These are phyloP conservation scores for Trifolium dubium DNA, from an alignment of 306 rosid genomes.

Conservation along the genomic window DNA sequence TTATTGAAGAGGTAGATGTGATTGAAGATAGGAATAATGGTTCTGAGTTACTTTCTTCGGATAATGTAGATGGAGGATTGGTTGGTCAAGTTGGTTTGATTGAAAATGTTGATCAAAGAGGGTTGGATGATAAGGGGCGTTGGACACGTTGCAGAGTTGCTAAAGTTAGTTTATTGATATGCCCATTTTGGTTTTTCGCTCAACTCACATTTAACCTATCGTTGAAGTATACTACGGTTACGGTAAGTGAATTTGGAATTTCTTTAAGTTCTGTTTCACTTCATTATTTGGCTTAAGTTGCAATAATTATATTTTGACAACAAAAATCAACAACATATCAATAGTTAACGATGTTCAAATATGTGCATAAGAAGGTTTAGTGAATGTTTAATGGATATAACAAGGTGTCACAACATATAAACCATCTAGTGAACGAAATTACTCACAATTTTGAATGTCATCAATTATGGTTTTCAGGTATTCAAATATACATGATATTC, in stretches of 20 bases:
- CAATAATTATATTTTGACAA: background rate
- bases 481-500: background rate
- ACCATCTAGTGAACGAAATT: background rate
- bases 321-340: background rate
- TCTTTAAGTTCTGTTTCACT: slow-evolving; percentile 23
- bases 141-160: slow-evolving; percentile 89
- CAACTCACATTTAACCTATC: slow-evolving; percentile 92
- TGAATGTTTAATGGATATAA: background rate
- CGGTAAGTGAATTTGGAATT: slow-evolving; percentile 55
- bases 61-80: slow-evolving; percentile 31
- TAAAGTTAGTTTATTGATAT: slow-evolving; percentile 83
- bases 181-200: slow-evolving; percentile 94
- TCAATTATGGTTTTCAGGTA: background rate
- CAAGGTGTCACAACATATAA: background rate
- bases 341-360: background rate
- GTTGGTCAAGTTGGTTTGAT: slow-evolving; percentile 33
- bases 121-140: slow-evolving; percentile 78
- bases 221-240: slow-evolving; percentile 91
- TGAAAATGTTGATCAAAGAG: slow-evolving; percentile 45
- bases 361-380: background rate
- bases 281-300: slow-evolving; percentile 29
- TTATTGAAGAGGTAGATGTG: slow-evolving; percentile 38
- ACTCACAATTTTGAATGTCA: background rate
- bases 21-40: slow-evolving; percentile 33
- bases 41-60: slow-evolving; percentile 30